A percentile compares a stretch with the other conserved stretches of the same genome.
Evolutionary conservation across 1,139 yeast species (phyloP).

Genomic region (Pneumocystis murina): DNA sequence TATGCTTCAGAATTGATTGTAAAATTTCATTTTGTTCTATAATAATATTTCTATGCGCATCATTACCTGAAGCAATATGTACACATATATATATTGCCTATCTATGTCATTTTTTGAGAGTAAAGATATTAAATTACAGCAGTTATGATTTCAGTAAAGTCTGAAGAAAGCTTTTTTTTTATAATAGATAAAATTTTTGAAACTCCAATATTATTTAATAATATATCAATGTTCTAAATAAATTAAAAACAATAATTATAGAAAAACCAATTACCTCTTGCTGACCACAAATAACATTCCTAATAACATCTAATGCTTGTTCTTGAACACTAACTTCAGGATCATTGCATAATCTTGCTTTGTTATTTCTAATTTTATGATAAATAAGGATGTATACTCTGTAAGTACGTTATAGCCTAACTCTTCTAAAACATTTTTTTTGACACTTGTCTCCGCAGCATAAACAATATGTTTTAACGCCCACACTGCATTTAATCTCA

Average conservation of each 20-base stretch:
- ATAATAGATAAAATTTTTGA: conserved; percentile 15
- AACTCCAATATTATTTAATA: conserved; percentile 19
- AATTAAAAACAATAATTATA: conserved; percentile 19
- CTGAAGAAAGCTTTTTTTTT: conserved; percentile 19
- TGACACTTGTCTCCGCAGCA: conserved; percentile 27
- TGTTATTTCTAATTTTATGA: conserved; percentile 33
- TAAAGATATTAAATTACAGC: conserved; percentile 19
- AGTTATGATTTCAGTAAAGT: conserved; percentile 26
- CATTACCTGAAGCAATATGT: conserved; percentile 43
- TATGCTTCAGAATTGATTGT: conserved; percentile 24
- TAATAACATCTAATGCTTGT: conserved; percentile 53
- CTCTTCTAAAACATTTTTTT: conserved; percentile 22
- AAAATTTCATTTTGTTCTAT: conserved; percentile 31
- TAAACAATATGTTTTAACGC: conserved; percentile 42
- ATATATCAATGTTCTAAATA: conserved; percentile 7
- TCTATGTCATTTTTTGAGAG: not conserved
- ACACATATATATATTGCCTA: conserved; percentile 36
- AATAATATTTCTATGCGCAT: conserved; percentile 33
- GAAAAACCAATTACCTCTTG: conserved; percentile 33
- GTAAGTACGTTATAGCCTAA: not conserved
- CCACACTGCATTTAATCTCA: conserved; percentile 39
- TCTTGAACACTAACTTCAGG: conserved; percentile 43
- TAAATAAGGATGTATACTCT: not conserved
- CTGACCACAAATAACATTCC: conserved; percentile 62
- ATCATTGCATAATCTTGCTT: conserved; percentile 36